Conservation (phyloP, 257 asterid species). For the Ocimum tenuiflorum region DNA sequence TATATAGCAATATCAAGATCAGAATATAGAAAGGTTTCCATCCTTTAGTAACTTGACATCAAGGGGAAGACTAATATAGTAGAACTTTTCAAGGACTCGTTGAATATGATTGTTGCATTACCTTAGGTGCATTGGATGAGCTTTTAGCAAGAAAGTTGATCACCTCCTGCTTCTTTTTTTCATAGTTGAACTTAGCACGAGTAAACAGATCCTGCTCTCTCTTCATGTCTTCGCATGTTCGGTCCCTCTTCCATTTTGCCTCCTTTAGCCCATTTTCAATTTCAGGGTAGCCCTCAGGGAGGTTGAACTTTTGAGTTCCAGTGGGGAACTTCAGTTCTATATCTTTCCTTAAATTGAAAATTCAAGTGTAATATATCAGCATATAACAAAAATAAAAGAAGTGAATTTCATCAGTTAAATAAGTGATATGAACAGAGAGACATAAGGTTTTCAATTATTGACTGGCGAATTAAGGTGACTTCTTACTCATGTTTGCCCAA, state of each 20-base stretch:
- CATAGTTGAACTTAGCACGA: constrained; percentile 39
- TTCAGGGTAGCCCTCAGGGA: constrained; percentile 34
- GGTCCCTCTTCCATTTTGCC: constrained; percentile 52
- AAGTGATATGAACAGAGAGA: not conserved
- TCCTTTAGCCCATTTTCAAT: constrained; percentile 42
- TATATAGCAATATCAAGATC: not conserved
- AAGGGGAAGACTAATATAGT: not conserved
- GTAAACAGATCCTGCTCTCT: constrained; percentile 48
- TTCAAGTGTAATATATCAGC: not conserved
- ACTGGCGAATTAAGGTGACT: constrained; percentile 11
- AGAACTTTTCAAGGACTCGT: not conserved
- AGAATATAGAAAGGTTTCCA: not conserved
- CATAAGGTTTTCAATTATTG: not conserved
- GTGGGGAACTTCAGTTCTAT: constrained; percentile 58
- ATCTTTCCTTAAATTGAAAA: constrained; percentile 35
- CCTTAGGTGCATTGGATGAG: constrained; percentile 41
- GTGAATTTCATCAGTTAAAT: not conserved
- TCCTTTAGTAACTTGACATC: not conserved
- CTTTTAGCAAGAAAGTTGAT: constrained; percentile 37
- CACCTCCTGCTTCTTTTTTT: constrained; percentile 45
- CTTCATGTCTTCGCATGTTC: constrained; percentile 47
- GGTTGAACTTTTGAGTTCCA: constrained; percentile 27
- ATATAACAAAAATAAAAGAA: not conserved
- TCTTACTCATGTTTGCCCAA: constrained; percentile 47
- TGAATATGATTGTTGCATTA: constrained; percentile 21